phyloP scores from a whole-genome alignment of 2,329 filamentous ascomycete genomes.

The Fusarium sp. region DNA sequence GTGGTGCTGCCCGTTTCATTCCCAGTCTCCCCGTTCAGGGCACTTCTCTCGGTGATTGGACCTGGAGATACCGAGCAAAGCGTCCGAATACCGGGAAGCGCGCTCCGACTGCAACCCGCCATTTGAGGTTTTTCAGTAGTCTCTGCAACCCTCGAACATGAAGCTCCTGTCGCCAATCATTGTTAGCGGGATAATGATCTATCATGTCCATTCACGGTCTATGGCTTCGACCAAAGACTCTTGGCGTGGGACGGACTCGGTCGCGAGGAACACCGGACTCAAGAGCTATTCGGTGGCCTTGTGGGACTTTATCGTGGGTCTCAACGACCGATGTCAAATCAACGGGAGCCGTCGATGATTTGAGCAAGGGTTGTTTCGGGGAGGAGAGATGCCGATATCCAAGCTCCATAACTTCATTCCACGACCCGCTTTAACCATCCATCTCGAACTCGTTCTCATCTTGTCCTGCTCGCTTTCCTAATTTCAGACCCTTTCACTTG shows the following conservation, averaged over 20 bases:
- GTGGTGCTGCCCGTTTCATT: constrained; percentile 11
- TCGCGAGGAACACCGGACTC: constrained; percentile 7
- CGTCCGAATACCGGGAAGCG: neutral
- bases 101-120: constrained; percentile 7
- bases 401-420: constrained; percentile 4
- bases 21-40: neutral
- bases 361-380: constrained; percentile 8
- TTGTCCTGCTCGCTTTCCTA: neutral
- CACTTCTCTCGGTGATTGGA: neutral
- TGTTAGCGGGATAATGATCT: constrained; percentile 10
- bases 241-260: constrained; percentile 25
- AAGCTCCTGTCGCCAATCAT: constrained; percentile 11
- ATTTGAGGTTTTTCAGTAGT: constrained; percentile 5
- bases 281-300: constrained; percentile 9
- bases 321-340: constrained; percentile 14
- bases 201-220: constrained; percentile 16
- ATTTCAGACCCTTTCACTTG: constrained; percentile 1
- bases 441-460: neutral
- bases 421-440: neutral
- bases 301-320: constrained; percentile 23
- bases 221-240: constrained; percentile 19
- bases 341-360: neutral
- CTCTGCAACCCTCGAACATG: neutral
- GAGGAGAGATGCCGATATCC: constrained; percentile 18
- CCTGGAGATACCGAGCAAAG: neutral